Conservation (phyloP, 257 asterid species). For the Solanum arcanum region DNA sequence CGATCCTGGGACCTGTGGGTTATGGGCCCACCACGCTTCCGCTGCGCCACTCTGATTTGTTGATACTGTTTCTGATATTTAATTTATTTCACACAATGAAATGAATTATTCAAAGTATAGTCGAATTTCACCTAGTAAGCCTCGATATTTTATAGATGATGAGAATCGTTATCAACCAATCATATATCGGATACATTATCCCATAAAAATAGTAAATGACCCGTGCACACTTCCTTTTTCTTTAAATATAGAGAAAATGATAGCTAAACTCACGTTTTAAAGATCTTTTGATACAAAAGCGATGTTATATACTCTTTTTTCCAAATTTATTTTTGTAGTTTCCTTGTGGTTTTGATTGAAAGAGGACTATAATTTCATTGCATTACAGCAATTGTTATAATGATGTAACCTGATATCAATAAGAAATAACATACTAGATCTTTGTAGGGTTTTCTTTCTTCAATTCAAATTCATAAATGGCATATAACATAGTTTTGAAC, state of each 20-base stretch:
- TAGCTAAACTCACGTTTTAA: not conserved
- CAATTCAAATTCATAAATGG: not conserved
- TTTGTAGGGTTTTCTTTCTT: not conserved
- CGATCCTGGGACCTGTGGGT: conserved; percentile 99
- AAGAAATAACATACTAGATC: not conserved
- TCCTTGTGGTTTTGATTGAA: not conserved
- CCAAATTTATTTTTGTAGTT: not conserved
- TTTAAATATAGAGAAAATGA: no score
- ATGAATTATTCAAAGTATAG: no score
- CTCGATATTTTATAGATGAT: not conserved
- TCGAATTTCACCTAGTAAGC: not conserved
- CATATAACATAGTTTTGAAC: not conserved
- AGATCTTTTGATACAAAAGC: not conserved
- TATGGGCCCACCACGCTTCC: conserved; percentile 97
- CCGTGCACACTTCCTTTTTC: not conserved
- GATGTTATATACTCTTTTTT: not conserved
- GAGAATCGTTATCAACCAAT: not conserved
- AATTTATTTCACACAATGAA: not conserved
- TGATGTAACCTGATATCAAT: not conserved
- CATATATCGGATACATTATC: not conserved
- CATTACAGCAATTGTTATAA: not conserved
- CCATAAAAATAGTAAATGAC: not conserved
- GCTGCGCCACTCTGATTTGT: conserved; percentile 51
- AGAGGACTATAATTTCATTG: not conserved
- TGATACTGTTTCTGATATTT: accelerated